Conservation (phyloP, 139 green algal species). For the Prasinococcaceae sp. region DNA sequence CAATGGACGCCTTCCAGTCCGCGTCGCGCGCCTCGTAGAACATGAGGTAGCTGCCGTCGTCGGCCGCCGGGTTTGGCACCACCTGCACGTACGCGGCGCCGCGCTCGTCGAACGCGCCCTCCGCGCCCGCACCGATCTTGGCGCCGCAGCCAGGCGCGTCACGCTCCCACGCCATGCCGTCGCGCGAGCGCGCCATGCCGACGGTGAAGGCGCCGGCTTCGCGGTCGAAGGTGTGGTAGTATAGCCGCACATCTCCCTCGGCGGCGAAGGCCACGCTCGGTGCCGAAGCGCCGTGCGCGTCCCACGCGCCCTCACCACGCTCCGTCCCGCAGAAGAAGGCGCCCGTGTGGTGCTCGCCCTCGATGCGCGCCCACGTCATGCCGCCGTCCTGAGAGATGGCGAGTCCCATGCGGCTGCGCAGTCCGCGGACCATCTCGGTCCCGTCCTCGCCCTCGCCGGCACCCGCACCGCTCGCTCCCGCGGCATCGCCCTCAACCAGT, state of each 20-base stretch:
- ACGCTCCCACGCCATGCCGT: constrained; percentile 19
- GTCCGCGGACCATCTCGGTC: constrained; percentile 32
- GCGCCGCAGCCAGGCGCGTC: no score
- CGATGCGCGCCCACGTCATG: constrained; percentile 85
- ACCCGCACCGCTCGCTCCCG: background rate
- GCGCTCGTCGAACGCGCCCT: constrained; percentile 10
- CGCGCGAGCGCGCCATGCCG: constrained; percentile 18
- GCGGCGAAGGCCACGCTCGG: constrained; percentile 39
- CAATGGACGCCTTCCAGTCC: constrained; percentile 4
- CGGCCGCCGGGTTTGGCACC: background rate
- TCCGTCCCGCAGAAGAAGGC: constrained; percentile 68
- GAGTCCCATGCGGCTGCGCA: constrained; percentile 60
- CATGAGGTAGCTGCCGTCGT: background rate
- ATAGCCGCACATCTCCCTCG: constrained; percentile 19
- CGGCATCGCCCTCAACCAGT: background rate
- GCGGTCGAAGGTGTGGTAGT: constrained; percentile 20
- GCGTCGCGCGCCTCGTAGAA: background rate
- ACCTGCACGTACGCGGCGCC: constrained; percentile 6
- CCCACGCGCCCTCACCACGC: constrained; percentile 66
- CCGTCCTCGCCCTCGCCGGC: background rate
- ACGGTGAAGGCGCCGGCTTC: constrained; percentile 9
- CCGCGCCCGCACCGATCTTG: constrained; percentile 10
- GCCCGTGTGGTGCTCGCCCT: constrained; percentile 76
- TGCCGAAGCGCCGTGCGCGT: constrained; percentile 51
- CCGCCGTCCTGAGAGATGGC: constrained; percentile 76